Percentiles rank a stretch among this genome's conserved stretches.
phyloP scores from a whole-genome alignment of 495 filamentous ascomycete species.

The Xylaria bambusicola region DNA sequence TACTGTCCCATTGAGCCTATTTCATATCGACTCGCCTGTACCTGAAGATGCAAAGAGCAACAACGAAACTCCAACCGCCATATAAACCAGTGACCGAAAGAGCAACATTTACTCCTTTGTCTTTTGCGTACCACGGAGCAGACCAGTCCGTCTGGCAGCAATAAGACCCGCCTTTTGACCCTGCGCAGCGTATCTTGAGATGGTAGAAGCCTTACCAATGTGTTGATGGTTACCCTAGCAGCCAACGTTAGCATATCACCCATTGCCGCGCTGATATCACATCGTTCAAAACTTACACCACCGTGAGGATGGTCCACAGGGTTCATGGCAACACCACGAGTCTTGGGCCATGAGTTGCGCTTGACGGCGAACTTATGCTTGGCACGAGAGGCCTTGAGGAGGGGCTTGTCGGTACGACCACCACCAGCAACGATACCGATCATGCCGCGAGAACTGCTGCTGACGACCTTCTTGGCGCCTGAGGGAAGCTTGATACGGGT shows the following conservation, averaged over 20 bases:
- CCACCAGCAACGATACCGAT: conserved; percentile 99
- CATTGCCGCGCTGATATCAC: neutral
- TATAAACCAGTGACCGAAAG: conserved; percentile 49
- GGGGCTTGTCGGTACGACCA: conserved; percentile 98
- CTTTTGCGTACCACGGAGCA: conserved; percentile 99
- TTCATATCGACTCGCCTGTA: conserved; percentile 46
- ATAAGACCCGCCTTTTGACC: conserved; percentile 99
- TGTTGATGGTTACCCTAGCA: conserved; percentile 98
- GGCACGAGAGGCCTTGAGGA: conserved; percentile 97
- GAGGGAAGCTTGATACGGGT: conserved; percentile 98
- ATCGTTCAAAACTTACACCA: conserved; percentile 51
- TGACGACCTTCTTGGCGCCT: conserved; percentile 98
- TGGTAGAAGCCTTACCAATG: conserved; percentile 99
- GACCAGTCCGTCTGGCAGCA: conserved; percentile 96
- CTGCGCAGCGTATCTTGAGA: conserved; percentile 93
- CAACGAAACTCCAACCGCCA: conserved; percentile 56
- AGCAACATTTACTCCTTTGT: conserved; percentile 78
- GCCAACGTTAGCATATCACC: conserved; percentile 35
- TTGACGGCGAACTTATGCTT: conserved; percentile 99
- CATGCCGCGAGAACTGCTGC: conserved; percentile 91
- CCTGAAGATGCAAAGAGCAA: conserved; percentile 60
- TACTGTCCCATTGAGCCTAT: conserved; percentile 42
- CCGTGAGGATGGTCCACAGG: conserved; percentile 99
- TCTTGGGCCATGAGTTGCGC: conserved; percentile 99
- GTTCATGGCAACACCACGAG: conserved; percentile 99